These are phyloP conservation scores for Geoglossum cookeanum DNA, from an alignment of 2,329 filamentous ascomycete genomes.

Conservation along the genomic window DNA sequence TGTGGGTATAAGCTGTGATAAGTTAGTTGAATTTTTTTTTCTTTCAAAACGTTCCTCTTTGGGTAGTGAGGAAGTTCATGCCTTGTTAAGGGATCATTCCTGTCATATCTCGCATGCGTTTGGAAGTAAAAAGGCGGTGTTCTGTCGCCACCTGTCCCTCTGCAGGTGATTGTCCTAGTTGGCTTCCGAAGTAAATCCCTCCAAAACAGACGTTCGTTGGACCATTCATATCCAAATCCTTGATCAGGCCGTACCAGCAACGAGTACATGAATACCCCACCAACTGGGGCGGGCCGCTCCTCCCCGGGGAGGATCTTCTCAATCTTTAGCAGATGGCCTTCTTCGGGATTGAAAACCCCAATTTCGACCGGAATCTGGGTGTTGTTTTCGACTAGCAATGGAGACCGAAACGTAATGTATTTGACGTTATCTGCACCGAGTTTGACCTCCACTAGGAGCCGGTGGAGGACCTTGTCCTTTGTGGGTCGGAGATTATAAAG, in stretches of 20 bases:
- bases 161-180: conserved; percentile 73
- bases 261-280: conserved; percentile 76
- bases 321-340: conserved; percentile 85
- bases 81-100: conserved; percentile 61
- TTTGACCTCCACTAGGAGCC: conserved; percentile 77
- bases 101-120: conserved; percentile 70
- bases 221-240: conserved; percentile 94
- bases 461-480: conserved; percentile 68
- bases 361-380: conserved; percentile 92
- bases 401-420: conserved; percentile 88
- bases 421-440: conserved; percentile 93
- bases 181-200: conserved; percentile 71
- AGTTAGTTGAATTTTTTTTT: conserved; percentile 16
- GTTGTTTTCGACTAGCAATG: conserved; percentile 81
- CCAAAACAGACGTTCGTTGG: conserved; percentile 78
- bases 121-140: conserved; percentile 88
- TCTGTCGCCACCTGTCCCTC: conserved; percentile 61
- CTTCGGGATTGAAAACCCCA: conserved; percentile 70
- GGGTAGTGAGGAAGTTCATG: conserved; percentile 21
- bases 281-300: conserved; percentile 73
- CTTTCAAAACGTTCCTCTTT: not conserved
- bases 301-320: conserved; percentile 94
- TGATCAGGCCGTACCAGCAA: conserved; percentile 79
- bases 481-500: conserved; percentile 79
- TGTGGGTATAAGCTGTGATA: conserved; percentile 58